Conservation (phyloP, 164 flowering plant species). For the Vitis rupestris region DNA sequence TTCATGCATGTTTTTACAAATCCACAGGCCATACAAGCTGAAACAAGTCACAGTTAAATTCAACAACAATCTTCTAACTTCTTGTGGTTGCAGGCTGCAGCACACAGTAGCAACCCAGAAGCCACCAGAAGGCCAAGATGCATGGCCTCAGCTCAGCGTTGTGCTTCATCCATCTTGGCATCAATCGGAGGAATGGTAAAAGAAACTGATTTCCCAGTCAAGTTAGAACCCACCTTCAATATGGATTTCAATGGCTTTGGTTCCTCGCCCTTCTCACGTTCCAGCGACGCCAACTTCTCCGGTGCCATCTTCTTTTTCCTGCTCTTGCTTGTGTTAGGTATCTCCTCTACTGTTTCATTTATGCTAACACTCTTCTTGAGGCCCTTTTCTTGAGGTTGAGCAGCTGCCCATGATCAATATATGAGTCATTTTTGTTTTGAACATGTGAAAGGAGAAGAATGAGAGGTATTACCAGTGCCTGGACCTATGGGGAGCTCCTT, state of each 20-base stretch:
- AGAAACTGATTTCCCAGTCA: neutral
- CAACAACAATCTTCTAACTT: too few relatives aligned
- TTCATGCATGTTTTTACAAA: too few relatives aligned
- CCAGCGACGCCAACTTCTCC: slow-evolving; percentile 12
- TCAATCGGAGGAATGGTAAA: too few relatives aligned
- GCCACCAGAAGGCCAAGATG: too few relatives aligned
- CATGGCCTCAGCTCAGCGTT: too few relatives aligned
- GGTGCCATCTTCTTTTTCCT: slow-evolving; percentile 5
- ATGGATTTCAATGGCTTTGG: slow-evolving; percentile 32
- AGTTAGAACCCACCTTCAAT: slow-evolving; percentile 23
- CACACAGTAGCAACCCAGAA: too few relatives aligned
- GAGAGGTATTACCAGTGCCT: neutral
- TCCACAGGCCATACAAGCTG: too few relatives aligned
- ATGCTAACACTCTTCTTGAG: slow-evolving; percentile 32
- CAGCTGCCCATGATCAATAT: neutral
- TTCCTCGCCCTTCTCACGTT: slow-evolving; percentile 7
- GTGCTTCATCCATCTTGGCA: too few relatives aligned
- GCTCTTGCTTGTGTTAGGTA: neutral
- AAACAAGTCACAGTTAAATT: too few relatives aligned
- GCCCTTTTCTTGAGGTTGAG: slow-evolving; percentile 1
- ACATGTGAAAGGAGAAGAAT: neutral
- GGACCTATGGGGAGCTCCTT: neutral
- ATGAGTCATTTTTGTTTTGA: neutral
- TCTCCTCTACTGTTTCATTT: slow-evolving; percentile 23
- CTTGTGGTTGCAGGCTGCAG: too few relatives aligned